phyloP scores from a whole-genome alignment of 768 basidiomycete genomes.

The Clavaria fumosa region DNA sequence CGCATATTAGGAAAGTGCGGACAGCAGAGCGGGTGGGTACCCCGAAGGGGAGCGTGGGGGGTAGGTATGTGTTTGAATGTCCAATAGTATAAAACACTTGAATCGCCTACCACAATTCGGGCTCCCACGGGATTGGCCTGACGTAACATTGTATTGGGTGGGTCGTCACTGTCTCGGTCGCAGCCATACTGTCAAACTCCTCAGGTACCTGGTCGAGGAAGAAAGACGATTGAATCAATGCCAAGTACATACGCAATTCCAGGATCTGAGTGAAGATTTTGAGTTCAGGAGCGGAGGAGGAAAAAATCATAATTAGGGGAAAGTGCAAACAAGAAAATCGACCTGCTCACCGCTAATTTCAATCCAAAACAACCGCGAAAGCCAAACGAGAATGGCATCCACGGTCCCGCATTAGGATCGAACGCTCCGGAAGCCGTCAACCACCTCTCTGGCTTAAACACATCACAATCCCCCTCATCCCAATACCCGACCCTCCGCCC shows the following conservation, averaged over 20 bases:
- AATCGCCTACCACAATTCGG: too few relatives aligned
- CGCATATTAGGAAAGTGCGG: too few relatives aligned
- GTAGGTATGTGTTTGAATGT: too few relatives aligned
- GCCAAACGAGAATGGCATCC: slow-evolving; percentile 1
- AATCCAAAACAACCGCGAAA: background rate
- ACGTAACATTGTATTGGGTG: slow-evolving; percentile 1
- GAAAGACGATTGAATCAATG: background rate
- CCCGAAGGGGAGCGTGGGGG: too few relatives aligned
- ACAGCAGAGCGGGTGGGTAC: too few relatives aligned
- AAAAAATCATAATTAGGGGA: background rate
- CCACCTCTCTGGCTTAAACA: background rate
- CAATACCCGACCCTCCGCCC: too few relatives aligned
- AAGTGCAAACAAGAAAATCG: background rate
- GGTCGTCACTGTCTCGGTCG: background rate
- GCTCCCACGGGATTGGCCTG: background rate
- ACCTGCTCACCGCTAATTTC: background rate
- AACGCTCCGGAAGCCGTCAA: background rate
- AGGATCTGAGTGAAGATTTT: slow-evolving; percentile 1
- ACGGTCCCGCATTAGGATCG: background rate
- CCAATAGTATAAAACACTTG: too few relatives aligned
- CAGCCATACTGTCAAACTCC: too few relatives aligned
- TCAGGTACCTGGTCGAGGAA: slow-evolving; percentile 2
- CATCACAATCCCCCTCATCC: too few relatives aligned
- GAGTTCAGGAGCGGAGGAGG: too few relatives aligned
- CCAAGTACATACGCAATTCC: background rate